Percentiles rank a stretch among this genome's conserved stretches.
Conservation (phyloP, 2,329 filamentous ascomycete species). For the Colletotrichum sp. region DNA sequence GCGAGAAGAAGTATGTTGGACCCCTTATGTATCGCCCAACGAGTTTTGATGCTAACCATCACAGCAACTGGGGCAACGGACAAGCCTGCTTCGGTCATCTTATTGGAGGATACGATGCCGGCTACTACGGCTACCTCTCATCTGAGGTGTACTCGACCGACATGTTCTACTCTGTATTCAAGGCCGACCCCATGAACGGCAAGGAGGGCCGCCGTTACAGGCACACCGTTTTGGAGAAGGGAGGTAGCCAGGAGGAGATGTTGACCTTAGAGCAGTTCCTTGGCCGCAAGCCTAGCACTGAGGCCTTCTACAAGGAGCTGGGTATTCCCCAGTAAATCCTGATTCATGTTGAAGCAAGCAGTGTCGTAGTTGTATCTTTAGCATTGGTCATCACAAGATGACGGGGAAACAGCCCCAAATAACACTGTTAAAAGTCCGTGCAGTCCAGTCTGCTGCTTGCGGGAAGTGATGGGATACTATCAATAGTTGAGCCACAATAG, state of each 20-base stretch:
- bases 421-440: background rate
- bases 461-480: background rate
- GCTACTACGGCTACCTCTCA: conserved; percentile 79
- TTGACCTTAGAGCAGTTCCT: conserved; percentile 79
- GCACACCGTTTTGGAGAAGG: conserved; percentile 78
- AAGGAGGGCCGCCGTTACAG: conserved; percentile 77
- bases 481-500: background rate
- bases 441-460: background rate
- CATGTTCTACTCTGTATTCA: conserved; percentile 86
- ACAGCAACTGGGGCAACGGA: conserved; percentile 74
- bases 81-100: conserved; percentile 84
- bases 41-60: conserved; percentile 28
- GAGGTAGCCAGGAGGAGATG: conserved; percentile 84
- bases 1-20: conserved; percentile 55
- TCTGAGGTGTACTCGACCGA: conserved; percentile 84
- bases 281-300: conserved; percentile 75
- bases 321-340: conserved; percentile 44
- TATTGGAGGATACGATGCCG: conserved; percentile 84
- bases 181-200: conserved; percentile 78
- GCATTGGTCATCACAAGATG: background rate
- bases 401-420: background rate
- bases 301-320: conserved; percentile 82
- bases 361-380: background rate
- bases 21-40: too few species aligned
- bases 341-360: background rate